These are phyloP conservation scores for Raphidocelis subcapitata DNA, from an alignment of 139 green algal species.

Conservation along the genomic window DNA sequence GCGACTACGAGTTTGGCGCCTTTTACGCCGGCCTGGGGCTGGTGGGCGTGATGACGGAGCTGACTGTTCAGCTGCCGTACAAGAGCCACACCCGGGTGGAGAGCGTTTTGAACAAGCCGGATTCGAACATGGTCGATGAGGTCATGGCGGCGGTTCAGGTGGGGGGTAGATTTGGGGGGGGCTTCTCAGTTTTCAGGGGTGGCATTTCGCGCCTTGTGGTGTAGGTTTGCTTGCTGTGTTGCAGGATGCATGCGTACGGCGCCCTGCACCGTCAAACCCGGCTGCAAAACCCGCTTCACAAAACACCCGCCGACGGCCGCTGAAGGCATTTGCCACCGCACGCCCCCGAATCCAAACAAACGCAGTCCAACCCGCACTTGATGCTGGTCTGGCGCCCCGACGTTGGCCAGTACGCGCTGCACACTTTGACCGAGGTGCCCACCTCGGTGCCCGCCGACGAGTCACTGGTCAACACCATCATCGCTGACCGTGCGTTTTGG, in stretches of 20 bases:
- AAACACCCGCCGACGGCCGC: too few relatives aligned
- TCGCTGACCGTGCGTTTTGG: background rate
- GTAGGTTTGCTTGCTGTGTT: too few relatives aligned
- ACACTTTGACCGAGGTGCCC: background rate
- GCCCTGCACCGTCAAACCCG: too few relatives aligned
- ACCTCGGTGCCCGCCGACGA: background rate
- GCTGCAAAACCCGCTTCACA: too few relatives aligned
- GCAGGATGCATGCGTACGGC: too few relatives aligned
- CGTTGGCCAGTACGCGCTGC: background rate
- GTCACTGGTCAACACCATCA: background rate
- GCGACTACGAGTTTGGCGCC: background rate
- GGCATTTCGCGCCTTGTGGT: too few relatives aligned
- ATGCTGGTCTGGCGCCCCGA: background rate
- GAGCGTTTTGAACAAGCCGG: background rate
- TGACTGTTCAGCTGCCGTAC: background rate
- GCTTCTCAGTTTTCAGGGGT: too few relatives aligned
- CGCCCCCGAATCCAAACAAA: too few relatives aligned
- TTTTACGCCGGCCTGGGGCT: conserved; percentile 11
- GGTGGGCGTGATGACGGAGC: conserved; percentile 21
- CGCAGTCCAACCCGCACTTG: background rate
- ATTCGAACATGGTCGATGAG: background rate
- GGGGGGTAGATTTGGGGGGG: too few relatives aligned
- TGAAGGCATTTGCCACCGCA: too few relatives aligned
- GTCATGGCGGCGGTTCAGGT: background rate
- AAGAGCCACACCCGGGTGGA: background rate